Conservation (phyloP, 2,329 filamentous ascomycete species). For the Orbilia brochopaga region DNA sequence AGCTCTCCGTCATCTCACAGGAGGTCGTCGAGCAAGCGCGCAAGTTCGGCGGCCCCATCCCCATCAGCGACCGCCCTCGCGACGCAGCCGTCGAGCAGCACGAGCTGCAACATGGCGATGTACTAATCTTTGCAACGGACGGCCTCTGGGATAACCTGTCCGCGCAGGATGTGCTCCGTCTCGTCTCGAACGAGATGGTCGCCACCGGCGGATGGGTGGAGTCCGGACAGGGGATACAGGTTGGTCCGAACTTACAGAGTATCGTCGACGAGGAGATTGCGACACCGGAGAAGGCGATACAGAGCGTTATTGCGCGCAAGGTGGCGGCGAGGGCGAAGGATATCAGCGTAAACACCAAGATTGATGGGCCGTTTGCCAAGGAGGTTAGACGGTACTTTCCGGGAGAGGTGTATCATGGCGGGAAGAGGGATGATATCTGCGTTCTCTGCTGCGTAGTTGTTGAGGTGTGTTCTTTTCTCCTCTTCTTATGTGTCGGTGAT, state of each 20-base stretch:
- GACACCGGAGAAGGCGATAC: slow-evolving; percentile 61
- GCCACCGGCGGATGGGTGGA: slow-evolving; percentile 74
- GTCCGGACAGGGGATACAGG: slow-evolving; percentile 67
- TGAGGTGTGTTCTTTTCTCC: slow-evolving; percentile 62
- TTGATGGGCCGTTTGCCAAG: slow-evolving; percentile 92
- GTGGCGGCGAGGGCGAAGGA: slow-evolving; percentile 82
- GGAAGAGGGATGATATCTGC: slow-evolving; percentile 95
- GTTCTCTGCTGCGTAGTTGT: slow-evolving; percentile 80
- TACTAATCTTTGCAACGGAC: slow-evolving; percentile 91
- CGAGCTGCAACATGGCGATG: slow-evolving; percentile 82
- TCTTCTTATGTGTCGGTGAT: not conserved
- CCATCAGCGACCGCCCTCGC: slow-evolving; percentile 80
- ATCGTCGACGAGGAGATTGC: slow-evolving; percentile 39
- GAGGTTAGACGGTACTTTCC: slow-evolving; percentile 90
- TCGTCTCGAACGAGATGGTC: slow-evolving; percentile 79
- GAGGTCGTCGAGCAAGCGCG: slow-evolving; percentile 78
- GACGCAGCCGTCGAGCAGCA: slow-evolving; percentile 82
- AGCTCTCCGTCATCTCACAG: slow-evolving; percentile 85
- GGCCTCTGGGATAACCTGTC: slow-evolving; percentile 96
- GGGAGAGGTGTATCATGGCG: slow-evolving; percentile 83
- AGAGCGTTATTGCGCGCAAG: slow-evolving; percentile 76
- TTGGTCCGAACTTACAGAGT: slow-evolving; percentile 66
- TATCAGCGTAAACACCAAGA: slow-evolving; percentile 78
- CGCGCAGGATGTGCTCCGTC: slow-evolving; percentile 82
- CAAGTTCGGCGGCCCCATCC: slow-evolving; percentile 76